A percentile compares a stretch with the other conserved stretches of the same genome.
Evolutionary conservation across 345 rosid genomes (phyloP).

Genomic region (Microthlaspi erraticum): DNA sequence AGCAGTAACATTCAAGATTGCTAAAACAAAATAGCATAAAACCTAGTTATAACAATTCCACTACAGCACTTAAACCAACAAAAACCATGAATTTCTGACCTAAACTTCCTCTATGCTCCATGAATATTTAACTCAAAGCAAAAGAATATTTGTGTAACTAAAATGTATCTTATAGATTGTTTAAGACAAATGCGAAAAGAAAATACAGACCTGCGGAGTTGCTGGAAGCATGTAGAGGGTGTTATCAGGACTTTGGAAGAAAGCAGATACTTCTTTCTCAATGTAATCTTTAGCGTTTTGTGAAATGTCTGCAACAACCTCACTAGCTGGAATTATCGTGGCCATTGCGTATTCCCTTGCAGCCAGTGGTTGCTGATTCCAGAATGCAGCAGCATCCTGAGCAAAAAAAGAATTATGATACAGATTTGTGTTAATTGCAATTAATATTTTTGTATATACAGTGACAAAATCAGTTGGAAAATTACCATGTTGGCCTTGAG

Average conservation of each 20-base stretch:
- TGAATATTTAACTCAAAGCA: neutral
- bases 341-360: constrained; percentile 84
- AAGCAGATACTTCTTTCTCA: constrained; percentile 80
- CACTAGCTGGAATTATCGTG: constrained; percentile 81
- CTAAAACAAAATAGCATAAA: neutral
- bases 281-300: constrained; percentile 71
- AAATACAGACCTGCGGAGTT: constrained; percentile 71
- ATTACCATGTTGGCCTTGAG: constrained; percentile 82
- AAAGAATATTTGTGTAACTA: neutral
- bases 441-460: neutral
- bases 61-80: neutral
- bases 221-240: constrained; percentile 90
- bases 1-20: constrained; percentile 5
- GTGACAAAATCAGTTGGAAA: neutral
- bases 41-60: neutral
- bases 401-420: constrained; percentile 30
- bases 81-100: neutral
- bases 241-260: constrained; percentile 83
- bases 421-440: constrained; percentile 7
- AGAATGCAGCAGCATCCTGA: constrained; percentile 84
- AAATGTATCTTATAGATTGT: neutral
- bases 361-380: constrained; percentile 86
- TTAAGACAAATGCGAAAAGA: neutral
- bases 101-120: constrained; percentile 8
- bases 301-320: constrained; percentile 67